Evolutionary conservation across 306 rosid genomes (phyloP).

Genomic region (Leucaena leucocephala): DNA sequence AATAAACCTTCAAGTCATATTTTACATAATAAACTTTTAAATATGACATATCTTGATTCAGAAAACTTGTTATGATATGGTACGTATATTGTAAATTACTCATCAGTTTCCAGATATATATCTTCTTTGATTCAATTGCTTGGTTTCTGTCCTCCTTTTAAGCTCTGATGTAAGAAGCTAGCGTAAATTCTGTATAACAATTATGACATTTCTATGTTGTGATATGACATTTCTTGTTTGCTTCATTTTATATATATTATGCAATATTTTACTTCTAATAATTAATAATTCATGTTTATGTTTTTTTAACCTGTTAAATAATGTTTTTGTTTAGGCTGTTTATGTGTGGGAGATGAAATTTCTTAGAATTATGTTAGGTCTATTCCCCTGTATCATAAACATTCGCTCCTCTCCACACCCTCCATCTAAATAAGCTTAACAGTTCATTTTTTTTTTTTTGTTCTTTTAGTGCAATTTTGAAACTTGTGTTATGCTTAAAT

Average conservation of each 20-base stretch:
- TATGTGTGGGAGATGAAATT: neutral
- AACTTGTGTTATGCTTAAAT: neutral
- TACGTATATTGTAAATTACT: neutral
- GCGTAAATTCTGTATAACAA: neutral
- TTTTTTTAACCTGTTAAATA: neutral
- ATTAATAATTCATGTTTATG: neutral
- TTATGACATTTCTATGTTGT: neutral
- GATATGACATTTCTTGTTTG: neutral
- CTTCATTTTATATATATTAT: neutral
- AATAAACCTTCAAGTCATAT: neutral
- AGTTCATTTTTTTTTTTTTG: neutral
- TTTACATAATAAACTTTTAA: neutral
- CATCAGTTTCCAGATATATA: neutral
- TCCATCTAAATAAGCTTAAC: neutral
- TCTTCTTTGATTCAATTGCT: neutral
- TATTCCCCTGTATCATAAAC: neutral
- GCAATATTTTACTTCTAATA: neutral
- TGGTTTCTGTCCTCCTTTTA: neutral
- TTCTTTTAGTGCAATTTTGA: neutral
- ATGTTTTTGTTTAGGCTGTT: neutral
- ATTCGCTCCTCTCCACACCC: neutral
- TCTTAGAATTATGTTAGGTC: neutral
- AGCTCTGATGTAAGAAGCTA: neutral
- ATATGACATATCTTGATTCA: neutral
- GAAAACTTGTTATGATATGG: neutral